Evolutionary conservation across 768 basidiomycete species (phyloP).

Genomic region (Cyclocybe aegerita): DNA sequence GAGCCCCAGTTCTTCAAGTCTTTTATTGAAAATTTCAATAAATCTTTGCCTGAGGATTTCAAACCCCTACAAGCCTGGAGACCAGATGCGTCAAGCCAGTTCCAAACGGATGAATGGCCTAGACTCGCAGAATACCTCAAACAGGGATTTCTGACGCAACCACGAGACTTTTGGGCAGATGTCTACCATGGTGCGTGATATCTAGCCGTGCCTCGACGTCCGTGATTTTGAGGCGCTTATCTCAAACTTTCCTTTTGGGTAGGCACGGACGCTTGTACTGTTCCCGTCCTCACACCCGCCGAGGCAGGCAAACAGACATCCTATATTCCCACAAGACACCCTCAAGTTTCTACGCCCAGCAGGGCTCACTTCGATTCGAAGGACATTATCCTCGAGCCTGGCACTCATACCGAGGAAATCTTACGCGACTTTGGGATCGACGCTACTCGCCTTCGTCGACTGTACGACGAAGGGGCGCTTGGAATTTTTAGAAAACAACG

Average conservation of each 20-base stretch:
- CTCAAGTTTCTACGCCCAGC: conserved; percentile 29
- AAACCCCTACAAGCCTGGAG: conserved; percentile 50
- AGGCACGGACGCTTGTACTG: conserved; percentile 73
- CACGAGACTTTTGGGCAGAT: conserved; percentile 68
- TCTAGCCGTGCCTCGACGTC: neutral
- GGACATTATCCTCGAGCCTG: conserved; percentile 36
- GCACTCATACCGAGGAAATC: conserved; percentile 53
- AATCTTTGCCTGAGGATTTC: conserved; percentile 46
- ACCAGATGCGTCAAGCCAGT: conserved; percentile 47
- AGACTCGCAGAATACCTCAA: conserved; percentile 55
- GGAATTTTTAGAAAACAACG: conserved; percentile 34
- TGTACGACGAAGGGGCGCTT: conserved; percentile 49
- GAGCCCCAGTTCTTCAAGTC: conserved; percentile 70
- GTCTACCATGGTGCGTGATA: conserved; percentile 60
- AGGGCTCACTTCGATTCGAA: conserved; percentile 1
- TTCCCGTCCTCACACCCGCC: conserved; percentile 63
- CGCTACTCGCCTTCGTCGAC: conserved; percentile 33
- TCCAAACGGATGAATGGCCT: conserved; percentile 53
- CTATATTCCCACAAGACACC: conserved; percentile 53
- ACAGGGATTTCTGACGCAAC: conserved; percentile 58
- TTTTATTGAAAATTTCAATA: conserved; percentile 57
- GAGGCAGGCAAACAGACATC: conserved; percentile 55
- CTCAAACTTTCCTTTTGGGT: conserved; percentile 1
- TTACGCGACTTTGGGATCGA: conserved; percentile 51
- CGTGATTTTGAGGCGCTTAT: neutral